These are phyloP conservation scores for Mycena sp. DNA, from an alignment of 1,284 basidiomycete species.

Conservation along the genomic window DNA sequence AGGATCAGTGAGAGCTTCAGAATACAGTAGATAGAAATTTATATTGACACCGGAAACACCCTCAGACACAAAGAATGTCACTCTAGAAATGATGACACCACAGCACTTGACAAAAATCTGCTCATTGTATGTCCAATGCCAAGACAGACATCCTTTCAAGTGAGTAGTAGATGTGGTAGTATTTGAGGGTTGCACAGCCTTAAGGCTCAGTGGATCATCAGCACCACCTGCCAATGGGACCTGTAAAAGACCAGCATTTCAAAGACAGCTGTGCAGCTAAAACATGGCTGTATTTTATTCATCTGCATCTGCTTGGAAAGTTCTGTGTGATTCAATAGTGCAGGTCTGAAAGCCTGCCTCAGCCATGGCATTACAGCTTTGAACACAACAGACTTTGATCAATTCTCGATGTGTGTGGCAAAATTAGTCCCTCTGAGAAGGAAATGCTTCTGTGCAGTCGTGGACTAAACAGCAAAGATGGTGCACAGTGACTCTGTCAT, in stretches of 20 bases:
- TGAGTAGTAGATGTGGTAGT: no score
- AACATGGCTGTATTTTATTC: conserved; percentile 3
- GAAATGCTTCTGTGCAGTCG: background rate
- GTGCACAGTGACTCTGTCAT: conserved; percentile 6
- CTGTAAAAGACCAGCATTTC: background rate
- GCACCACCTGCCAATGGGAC: background rate
- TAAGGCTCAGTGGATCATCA: no score
- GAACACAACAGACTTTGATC: background rate
- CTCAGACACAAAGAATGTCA: conserved; percentile 30
- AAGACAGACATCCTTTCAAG: background rate
- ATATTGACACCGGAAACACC: conserved; percentile 26
- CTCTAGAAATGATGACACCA: background rate
- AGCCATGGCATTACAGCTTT: background rate
- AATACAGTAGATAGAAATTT: background rate
- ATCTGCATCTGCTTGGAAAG: background rate
- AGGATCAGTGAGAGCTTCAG: background rate
- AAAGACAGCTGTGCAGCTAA: background rate
- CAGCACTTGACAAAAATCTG: conserved; percentile 9
- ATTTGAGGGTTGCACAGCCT: no score
- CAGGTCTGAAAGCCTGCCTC: background rate
- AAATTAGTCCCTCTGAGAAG: background rate
- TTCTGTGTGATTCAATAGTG: background rate
- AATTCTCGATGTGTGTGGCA: background rate
- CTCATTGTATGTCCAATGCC: conserved; percentile 12
- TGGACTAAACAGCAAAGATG: background rate